phyloP scores from a whole-genome alignment of 352 stramenopile species.

The Thraustochytrium sp. region DNA sequence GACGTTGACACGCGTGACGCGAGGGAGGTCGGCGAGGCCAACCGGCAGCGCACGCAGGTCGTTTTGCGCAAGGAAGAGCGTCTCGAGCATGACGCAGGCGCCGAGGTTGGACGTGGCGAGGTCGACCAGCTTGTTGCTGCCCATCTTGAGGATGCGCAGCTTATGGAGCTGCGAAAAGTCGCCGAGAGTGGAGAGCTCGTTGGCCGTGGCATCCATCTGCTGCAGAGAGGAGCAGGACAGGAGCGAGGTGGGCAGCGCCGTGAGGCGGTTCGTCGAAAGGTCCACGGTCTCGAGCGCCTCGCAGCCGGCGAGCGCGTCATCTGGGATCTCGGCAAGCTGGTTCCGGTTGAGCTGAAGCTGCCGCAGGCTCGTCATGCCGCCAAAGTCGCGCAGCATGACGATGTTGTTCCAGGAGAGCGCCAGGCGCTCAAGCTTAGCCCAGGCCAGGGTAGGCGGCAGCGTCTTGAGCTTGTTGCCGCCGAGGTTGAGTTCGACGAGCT shows the following conservation, averaged over 20 bases:
- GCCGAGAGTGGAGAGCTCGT: slow-evolving; percentile 59
- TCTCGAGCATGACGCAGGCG: slow-evolving; percentile 52
- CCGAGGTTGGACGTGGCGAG: slow-evolving; percentile 7
- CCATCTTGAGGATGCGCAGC: slow-evolving; percentile 29
- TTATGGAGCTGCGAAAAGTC: slow-evolving; percentile 56
- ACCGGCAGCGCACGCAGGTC: slow-evolving; percentile 59
- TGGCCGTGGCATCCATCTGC: slow-evolving; percentile 65
- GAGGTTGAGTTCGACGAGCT: slow-evolving; percentile 64
- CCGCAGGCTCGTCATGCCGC: slow-evolving; percentile 56
- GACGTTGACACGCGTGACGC: slow-evolving; percentile 46
- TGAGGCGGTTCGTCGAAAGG: slow-evolving; percentile 61
- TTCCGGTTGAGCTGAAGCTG: slow-evolving; percentile 47
- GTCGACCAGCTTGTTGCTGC: slow-evolving; percentile 27
- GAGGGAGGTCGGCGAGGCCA: slow-evolving; percentile 59
- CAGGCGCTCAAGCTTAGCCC: slow-evolving; percentile 23
- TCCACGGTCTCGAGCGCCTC: slow-evolving; percentile 48
- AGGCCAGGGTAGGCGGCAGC: slow-evolving; percentile 49
- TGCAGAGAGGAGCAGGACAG: slow-evolving; percentile 57
- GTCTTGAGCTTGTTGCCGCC: slow-evolving; percentile 57
- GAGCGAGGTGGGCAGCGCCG: slow-evolving; percentile 56
- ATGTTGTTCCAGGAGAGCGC: slow-evolving; percentile 44
- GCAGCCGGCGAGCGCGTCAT: slow-evolving; percentile 26
- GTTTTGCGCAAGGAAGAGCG: slow-evolving; percentile 61
- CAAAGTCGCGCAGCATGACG: slow-evolving; percentile 26
- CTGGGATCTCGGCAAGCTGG: slow-evolving; percentile 13